Conservation (phyloP, 169 alveolate species). For the Plasmodium cynomolgi region DNA sequence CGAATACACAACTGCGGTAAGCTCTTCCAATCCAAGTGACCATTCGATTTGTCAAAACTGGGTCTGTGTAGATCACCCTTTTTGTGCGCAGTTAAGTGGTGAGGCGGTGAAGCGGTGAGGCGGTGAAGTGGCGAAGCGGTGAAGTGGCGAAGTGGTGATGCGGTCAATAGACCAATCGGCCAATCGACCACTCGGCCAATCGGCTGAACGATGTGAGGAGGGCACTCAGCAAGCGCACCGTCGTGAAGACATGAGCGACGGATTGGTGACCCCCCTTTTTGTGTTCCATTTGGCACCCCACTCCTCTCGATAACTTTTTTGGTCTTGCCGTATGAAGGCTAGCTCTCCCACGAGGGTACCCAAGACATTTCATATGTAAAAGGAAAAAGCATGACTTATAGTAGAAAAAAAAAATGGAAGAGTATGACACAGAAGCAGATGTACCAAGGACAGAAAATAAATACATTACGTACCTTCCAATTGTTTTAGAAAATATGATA, state of each 20-base stretch:
- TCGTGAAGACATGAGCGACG: no score
- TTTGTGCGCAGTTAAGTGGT: background rate
- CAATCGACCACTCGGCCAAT: no score
- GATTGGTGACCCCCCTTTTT: no score
- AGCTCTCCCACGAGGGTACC: background rate
- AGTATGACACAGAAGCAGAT: constrained; percentile 27
- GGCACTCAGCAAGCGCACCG: no score
- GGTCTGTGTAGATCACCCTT: background rate
- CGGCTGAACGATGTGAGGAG: no score
- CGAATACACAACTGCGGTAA: background rate
- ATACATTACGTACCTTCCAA: constrained; percentile 32
- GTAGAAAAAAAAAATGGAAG: background rate
- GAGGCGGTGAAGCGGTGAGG: no score
- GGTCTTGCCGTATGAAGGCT: background rate
- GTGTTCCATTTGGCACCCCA: no score
- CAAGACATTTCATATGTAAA: background rate
- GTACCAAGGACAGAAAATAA: constrained; percentile 45
- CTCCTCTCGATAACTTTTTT: background rate
- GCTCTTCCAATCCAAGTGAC: background rate
- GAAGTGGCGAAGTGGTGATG: no score
- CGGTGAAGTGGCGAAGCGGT: no score
- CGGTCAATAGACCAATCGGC: no score
- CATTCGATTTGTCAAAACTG: background rate
- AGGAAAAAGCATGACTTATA: background rate
- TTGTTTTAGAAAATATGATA: constrained; percentile 36